Percentiles rank a stretch among this genome's conserved stretches.
Evolutionary conservation across 73 alveolate genomes (phyloP).

Genomic region (Paramecium tetraurelia): DNA sequence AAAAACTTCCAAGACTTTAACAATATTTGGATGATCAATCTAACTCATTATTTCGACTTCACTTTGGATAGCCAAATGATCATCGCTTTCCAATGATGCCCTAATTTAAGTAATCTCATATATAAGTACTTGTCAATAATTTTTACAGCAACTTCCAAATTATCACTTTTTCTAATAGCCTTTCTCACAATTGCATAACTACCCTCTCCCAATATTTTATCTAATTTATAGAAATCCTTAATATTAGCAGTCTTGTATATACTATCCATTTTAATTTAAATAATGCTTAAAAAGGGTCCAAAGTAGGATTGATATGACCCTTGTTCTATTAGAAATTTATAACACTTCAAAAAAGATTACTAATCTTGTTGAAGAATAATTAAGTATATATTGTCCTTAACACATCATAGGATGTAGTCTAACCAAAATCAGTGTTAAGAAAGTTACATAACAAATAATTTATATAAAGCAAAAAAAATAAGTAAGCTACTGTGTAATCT

Average conservation of each 20-base stretch:
- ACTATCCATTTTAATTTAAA: constrained; percentile 16
- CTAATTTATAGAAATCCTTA: constrained; percentile 51
- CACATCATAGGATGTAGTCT: neutral
- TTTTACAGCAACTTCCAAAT: constrained; percentile 81
- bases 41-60: constrained; percentile 83
- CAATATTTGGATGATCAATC: constrained; percentile 90
- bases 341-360: neutral
- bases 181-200: constrained; percentile 77
- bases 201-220: constrained; percentile 71
- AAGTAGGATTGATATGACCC: neutral
- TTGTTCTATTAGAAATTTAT: neutral
- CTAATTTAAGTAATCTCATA: neutral
- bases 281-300: constrained; percentile 1
- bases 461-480: neutral
- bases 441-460: neutral
- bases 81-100: constrained; percentile 72
- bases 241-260: constrained; percentile 43
- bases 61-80: constrained; percentile 68
- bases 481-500: no score
- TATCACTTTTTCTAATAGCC: constrained; percentile 75
- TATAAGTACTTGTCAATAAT: constrained; percentile 75
- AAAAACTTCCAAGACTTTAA: constrained; percentile 73
- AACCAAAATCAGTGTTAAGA: neutral
- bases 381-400: neutral
- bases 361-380: neutral